These are phyloP conservation scores for Beauveria caledonica DNA, from an alignment of 2,329 filamentous ascomycete genomes.

Conservation along the genomic window DNA sequence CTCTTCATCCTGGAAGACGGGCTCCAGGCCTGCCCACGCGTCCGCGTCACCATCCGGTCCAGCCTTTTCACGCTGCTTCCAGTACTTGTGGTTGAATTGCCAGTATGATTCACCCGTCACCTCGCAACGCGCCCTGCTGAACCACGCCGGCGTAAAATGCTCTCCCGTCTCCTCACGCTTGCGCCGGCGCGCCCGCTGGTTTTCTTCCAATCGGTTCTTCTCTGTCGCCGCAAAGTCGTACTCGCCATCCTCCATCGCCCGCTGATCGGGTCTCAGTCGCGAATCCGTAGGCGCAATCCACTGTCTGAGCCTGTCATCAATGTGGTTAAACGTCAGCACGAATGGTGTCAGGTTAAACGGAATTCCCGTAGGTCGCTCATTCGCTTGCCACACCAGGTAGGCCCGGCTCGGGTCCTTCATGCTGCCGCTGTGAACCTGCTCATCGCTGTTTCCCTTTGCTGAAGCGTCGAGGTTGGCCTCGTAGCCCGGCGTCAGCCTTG, in stretches of 20 bases:
- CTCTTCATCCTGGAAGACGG: constrained; percentile 51
- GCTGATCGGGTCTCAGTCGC: constrained; percentile 83
- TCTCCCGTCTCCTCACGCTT: constrained; percentile 69
- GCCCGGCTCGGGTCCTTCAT: constrained; percentile 63
- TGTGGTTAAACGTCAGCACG: constrained; percentile 85
- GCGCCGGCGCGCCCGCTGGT: constrained; percentile 69
- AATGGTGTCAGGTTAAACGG: constrained; percentile 98
- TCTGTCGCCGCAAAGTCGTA: constrained; percentile 90
- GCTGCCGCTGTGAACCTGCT: constrained; percentile 37
- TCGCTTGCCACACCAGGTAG: constrained; percentile 88
- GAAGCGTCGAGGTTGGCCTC: constrained; percentile 63
- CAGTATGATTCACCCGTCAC: constrained; percentile 85
- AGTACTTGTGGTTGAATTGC: constrained; percentile 84
- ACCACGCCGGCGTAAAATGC: constrained; percentile 81
- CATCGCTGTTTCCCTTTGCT: constrained; percentile 29
- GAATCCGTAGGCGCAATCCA: constrained; percentile 89
- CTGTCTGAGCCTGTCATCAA: constrained; percentile 70
- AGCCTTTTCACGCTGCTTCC: constrained; percentile 62
- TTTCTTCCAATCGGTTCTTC: constrained; percentile 91
- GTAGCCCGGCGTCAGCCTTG: constrained; percentile 82
- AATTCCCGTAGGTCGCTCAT: constrained; percentile 70
- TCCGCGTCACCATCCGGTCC: constrained; percentile 47
- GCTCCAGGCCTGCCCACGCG: constrained; percentile 66
- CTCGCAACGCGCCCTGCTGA: constrained; percentile 61
- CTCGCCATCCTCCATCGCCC: constrained; percentile 97